Percentiles rank a stretch among this genome's conserved stretches.
Evolutionary conservation across 495 filamentous ascomycete genomes (phyloP).

Genomic region (Saxophila tyrrhenica): DNA sequence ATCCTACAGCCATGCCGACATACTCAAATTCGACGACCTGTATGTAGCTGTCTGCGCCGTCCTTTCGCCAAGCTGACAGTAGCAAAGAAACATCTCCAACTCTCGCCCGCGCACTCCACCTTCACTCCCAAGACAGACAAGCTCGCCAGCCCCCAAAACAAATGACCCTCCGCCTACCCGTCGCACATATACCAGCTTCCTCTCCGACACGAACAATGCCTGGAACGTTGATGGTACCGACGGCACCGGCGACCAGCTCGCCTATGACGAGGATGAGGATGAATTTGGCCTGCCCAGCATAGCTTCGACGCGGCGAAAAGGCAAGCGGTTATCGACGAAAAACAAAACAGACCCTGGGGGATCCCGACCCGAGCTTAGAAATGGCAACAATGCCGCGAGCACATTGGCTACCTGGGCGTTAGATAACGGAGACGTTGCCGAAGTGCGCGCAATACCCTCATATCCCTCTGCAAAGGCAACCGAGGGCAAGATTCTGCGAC

Average conservation of each 20-base stretch:
- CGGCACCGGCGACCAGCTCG: slow-evolving; percentile 45
- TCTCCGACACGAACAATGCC: slow-evolving; percentile 61
- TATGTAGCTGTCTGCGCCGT: slow-evolving; percentile 26
- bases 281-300: slow-evolving; percentile 90
- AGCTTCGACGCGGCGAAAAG: slow-evolving; percentile 70
- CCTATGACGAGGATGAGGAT: slow-evolving; percentile 79
- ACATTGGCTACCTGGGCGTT: slow-evolving; percentile 38
- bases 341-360: slow-evolving; percentile 41
- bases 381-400: slow-evolving; percentile 6
- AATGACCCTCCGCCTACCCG: slow-evolving; percentile 44
- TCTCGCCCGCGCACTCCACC: slow-evolving; percentile 54
- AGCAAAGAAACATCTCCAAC: slow-evolving; percentile 40
- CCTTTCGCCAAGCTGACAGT: not conserved
- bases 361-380: not conserved
- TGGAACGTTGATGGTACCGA: slow-evolving; percentile 59
- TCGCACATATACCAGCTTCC: slow-evolving; percentile 62
- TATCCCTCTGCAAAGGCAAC: slow-evolving; percentile 80
- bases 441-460: slow-evolving; percentile 64
- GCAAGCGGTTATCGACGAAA: slow-evolving; percentile 37
- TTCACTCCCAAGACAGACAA: slow-evolving; percentile 31
- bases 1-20: slow-evolving; percentile 91
- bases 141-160: slow-evolving; percentile 36
- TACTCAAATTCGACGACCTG: slow-evolving; percentile 74
- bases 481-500: slow-evolving; percentile 88
- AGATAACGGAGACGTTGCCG: slow-evolving; percentile 81